Evolutionary conservation across 257 asterid genomes (phyloP).

Genomic region (Solanum clarkiae): DNA sequence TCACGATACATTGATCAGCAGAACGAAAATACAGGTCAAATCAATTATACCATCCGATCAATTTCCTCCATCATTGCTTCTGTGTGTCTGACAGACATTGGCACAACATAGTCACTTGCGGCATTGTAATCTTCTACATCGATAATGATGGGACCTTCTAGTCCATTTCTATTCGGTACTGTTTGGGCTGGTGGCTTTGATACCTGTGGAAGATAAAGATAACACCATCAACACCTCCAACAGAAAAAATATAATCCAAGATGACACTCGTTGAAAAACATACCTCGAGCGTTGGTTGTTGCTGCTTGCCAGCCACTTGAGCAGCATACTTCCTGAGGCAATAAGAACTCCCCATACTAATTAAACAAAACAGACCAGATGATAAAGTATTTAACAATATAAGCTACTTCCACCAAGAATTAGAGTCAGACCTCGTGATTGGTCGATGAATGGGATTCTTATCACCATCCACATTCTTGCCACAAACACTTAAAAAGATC

Average conservation of each 20-base stretch:
- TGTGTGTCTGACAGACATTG: constrained; percentile 63
- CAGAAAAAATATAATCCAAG: not conserved
- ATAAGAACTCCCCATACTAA: not conserved
- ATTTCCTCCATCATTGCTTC: constrained; percentile 73
- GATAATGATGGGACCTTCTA: constrained; percentile 17
- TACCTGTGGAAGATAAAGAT: constrained; percentile 5
- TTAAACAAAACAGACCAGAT: not conserved
- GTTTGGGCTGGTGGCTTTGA: constrained; percentile 17
- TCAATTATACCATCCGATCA: constrained; percentile 44
- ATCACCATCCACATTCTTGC: constrained; percentile 23
- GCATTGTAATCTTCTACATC: constrained; percentile 27
- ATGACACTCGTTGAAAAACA: not conserved
- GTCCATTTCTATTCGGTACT: constrained; percentile 3
- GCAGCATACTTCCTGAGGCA: constrained; percentile 42
- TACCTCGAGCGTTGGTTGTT: constrained; percentile 29
- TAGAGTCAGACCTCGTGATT: constrained; percentile 42
- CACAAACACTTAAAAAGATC: not conserved
- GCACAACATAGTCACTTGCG: constrained; percentile 27
- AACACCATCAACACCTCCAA: not conserved
- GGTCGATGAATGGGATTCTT: constrained; percentile 40
- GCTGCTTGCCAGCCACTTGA: constrained; percentile 36
- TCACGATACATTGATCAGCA: not conserved
- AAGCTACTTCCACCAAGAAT: not conserved
- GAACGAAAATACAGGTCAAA: not conserved
- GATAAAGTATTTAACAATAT: not conserved